Conservation (phyloP, 2,329 filamentous ascomycete genomes). For the Penicillium crustosum region DNA sequence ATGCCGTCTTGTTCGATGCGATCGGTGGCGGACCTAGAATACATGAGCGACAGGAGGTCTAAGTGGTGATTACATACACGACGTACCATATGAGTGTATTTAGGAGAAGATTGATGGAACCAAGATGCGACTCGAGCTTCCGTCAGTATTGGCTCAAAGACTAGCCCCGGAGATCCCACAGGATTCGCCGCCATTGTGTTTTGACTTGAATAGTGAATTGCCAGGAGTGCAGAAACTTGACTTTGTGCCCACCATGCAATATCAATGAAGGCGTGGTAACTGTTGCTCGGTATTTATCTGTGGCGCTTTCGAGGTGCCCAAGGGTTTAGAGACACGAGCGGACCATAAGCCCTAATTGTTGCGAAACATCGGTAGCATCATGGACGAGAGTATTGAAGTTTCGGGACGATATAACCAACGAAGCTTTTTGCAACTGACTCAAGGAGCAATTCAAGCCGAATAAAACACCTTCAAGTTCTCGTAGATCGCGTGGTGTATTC, state of each 20-base stretch:
- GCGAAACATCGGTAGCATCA: neutral
- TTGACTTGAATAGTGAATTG: neutral
- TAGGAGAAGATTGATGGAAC: slow-evolving; percentile 1
- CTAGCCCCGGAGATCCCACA: slow-evolving; percentile 5
- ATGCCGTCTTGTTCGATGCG: slow-evolving; percentile 3
- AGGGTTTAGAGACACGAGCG: neutral
- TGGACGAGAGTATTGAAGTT: neutral
- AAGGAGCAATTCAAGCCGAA: neutral
- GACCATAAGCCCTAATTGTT: neutral
- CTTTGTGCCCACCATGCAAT: neutral
- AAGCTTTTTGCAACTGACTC: neutral
- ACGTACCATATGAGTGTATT: slow-evolving; percentile 1
- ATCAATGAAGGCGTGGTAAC: neutral
- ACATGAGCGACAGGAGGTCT: neutral
- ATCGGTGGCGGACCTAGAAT: slow-evolving; percentile 1
- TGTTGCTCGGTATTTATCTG: neutral
- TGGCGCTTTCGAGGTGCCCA: neutral
- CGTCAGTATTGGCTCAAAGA: slow-evolving; percentile 2
- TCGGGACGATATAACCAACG: neutral
- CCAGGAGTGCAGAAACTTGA: neutral
- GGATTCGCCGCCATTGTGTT: neutral
- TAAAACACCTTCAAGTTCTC: neutral
- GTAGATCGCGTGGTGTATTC: neutral
- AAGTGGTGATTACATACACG: too few relatives aligned
- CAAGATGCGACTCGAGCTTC: slow-evolving; percentile 6